Evolutionary conservation across 345 rosid species (phyloP).

Genomic region (Mercurialis annua): DNA sequence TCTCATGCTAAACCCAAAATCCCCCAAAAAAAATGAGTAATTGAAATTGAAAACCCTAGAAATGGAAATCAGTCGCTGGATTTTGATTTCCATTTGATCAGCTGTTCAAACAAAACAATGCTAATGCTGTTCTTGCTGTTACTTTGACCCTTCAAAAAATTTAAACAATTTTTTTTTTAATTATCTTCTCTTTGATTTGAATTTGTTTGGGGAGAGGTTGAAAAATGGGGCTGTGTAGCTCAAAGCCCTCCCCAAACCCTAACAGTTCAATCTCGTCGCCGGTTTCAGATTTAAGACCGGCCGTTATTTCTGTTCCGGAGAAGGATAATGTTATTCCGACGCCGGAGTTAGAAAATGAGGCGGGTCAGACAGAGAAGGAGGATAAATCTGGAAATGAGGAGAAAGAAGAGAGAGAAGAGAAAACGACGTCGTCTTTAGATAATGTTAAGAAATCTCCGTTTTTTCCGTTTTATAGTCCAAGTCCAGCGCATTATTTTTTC

Average conservation of each 20-base stretch:
- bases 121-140: neutral
- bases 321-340: constrained; percentile 25
- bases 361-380: constrained; percentile 17
- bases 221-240: constrained; percentile 74
- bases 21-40: neutral
- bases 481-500: constrained; percentile 79
- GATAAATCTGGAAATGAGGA: constrained; percentile 19
- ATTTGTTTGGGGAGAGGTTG: constrained; percentile 24
- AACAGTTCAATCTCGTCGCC: constrained; percentile 29
- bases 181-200: neutral
- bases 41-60: constrained; percentile 3
- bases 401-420: constrained; percentile 28
- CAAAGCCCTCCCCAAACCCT: constrained; percentile 53
- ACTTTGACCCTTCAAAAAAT: constrained; percentile 1
- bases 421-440: constrained; percentile 20
- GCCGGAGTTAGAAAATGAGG: constrained; percentile 22
- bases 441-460: constrained; percentile 57
- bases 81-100: neutral
- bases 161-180: neutral
- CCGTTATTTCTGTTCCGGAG: constrained; percentile 6
- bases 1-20: constrained; percentile 16
- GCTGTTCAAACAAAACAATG: neutral
- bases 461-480: constrained; percentile 82
- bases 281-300: constrained; percentile 19
- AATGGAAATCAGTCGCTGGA: constrained; percentile 9